A percentile compares a stretch with the other conserved stretches of the same genome.
Evolutionary conservation across 78 protist species (phyloP).

Genomic region (Dictyostelium intermedium): DNA sequence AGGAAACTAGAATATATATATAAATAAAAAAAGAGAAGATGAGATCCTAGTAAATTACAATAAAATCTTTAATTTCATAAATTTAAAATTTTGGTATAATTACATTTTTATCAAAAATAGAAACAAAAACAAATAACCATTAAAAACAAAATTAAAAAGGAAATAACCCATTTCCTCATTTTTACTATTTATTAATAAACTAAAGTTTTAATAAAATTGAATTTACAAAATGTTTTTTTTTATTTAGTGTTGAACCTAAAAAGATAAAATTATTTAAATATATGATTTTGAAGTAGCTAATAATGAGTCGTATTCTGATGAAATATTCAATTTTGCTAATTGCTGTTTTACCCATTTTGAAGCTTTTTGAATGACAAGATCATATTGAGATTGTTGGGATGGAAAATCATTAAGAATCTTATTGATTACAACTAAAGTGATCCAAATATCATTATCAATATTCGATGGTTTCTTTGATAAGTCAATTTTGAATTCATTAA

Average conservation of each 20-base stretch:
- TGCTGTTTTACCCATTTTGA: slow-evolving; percentile 24
- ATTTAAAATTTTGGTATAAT: neutral
- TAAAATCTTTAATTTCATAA: neutral
- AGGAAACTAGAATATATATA: neutral
- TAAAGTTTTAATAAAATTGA: neutral
- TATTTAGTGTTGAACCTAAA: neutral
- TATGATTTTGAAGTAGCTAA: neutral
- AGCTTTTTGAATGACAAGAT: slow-evolving; percentile 7
- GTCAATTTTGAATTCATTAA: neutral
- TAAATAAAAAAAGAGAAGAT: neutral
- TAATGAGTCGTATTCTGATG: neutral
- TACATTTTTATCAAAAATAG: neutral
- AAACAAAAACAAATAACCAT: neutral
- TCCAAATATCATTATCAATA: slow-evolving; percentile 31
- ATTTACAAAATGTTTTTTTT: too few species aligned
- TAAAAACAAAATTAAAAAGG: neutral
- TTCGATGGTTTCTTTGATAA: neutral
- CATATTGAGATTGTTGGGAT: neutral
- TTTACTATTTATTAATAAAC: neutral
- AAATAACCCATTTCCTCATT: neutral
- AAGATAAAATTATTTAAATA: neutral
- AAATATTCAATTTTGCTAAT: slow-evolving; percentile 1
- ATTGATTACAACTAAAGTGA: slow-evolving; percentile 3
- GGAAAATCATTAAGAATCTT: neutral
- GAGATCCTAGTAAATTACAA: neutral